These are phyloP conservation scores for Fusarium succisae DNA, from an alignment of 2,329 filamentous ascomycete genomes.

Conservation along the genomic window DNA sequence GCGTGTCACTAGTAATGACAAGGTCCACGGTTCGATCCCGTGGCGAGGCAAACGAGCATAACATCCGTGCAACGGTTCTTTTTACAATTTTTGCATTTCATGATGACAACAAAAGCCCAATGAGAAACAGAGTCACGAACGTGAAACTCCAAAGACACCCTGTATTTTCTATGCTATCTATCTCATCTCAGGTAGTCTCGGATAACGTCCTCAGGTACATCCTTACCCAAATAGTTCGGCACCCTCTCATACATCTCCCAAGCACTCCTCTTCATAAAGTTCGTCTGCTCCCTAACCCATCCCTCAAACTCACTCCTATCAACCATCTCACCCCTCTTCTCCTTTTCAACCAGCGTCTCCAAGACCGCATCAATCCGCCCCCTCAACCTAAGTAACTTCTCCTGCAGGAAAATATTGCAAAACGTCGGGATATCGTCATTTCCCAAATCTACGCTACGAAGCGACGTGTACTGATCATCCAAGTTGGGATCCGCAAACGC, in stretches of 20 bases:
- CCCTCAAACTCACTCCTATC: neutral
- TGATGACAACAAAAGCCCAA: accelerated
- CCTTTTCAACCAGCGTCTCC: neutral
- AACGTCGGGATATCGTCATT: neutral
- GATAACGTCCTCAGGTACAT: neutral
- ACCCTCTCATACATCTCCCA: conserved; percentile 3
- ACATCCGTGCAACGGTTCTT: no score
- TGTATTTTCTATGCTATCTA: neutral
- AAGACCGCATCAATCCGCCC: neutral
- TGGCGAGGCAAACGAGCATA: neutral
- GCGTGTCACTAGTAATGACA: conserved; percentile 4
- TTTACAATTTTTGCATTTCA: neutral
- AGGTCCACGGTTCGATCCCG: conserved; percentile 1
- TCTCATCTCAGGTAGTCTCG: neutral
- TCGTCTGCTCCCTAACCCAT: neutral
- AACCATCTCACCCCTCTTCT: neutral
- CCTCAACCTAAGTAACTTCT: neutral
- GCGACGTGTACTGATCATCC: neutral
- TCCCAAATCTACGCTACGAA: neutral
- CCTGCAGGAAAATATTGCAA: neutral
- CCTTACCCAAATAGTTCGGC: neutral
- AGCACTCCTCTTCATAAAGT: neutral
- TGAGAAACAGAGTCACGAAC: accelerated
- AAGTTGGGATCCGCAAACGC: neutral
- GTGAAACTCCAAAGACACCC: accelerated